Evolutionary conservation across 306 rosid species (phyloP).

Genomic region (Inga laurina): DNA sequence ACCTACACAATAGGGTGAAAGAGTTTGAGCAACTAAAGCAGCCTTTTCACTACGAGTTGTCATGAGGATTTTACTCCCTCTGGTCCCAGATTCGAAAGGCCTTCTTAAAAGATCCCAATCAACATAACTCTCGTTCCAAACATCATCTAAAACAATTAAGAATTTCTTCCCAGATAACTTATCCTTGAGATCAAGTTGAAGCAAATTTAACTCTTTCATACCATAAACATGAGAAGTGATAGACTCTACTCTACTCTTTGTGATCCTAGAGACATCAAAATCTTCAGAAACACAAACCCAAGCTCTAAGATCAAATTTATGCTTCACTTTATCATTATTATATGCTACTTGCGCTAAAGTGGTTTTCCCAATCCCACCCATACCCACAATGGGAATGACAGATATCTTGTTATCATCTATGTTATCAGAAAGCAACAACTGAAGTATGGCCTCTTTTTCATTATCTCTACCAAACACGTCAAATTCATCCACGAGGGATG

Average conservation of each 20-base stretch:
- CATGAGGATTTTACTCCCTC: conserved; percentile 29
- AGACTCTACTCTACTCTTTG: background rate
- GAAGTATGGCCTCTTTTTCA: conserved; percentile 2
- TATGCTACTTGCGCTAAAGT: conserved; percentile 18
- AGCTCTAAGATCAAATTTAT: background rate
- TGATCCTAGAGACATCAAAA: background rate
- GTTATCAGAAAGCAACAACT: background rate
- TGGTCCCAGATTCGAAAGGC: conserved; percentile 2
- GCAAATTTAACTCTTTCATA: background rate
- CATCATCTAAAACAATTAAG: conserved; percentile 32
- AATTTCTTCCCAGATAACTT: background rate
- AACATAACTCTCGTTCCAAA: conserved; percentile 16
- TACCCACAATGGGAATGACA: conserved; percentile 27
- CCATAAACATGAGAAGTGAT: background rate
- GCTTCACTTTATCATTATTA: background rate
- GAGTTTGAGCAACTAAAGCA: background rate
- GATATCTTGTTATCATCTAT: background rate
- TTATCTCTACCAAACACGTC: conserved; percentile 16
- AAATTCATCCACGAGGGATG: conserved; percentile 1
- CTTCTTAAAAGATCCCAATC: background rate
- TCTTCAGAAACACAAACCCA: conserved; percentile 32
- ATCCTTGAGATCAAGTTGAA: conserved; percentile 19
- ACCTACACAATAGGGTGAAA: background rate
- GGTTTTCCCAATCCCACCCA: conserved; percentile 34
- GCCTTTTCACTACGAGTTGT: conserved; percentile 21